Conservation (phyloP, 2,329 filamentous ascomycete species). For the Aspergillus fijiensis region DNA sequence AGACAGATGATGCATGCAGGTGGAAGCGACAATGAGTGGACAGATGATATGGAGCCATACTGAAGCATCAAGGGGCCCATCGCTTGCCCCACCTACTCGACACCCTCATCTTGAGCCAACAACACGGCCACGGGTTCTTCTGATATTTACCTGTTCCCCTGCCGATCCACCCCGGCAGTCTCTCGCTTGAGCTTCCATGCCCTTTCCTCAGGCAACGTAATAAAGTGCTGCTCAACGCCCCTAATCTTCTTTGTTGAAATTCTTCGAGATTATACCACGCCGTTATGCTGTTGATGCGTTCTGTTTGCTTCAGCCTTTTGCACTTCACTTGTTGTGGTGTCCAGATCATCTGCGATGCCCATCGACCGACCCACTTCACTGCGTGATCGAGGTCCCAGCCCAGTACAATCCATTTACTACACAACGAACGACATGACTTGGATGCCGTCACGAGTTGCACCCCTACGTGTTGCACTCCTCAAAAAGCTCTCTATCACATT, state of each 20-base stretch:
- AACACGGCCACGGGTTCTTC: slow-evolving; percentile 15
- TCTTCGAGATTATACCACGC: slow-evolving; percentile 25
- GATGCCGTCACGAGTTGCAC: neutral
- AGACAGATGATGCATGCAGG: slow-evolving; percentile 47
- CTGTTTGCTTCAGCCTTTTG: slow-evolving; percentile 19
- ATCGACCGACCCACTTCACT: slow-evolving; percentile 1
- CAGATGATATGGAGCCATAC: slow-evolving; percentile 50
- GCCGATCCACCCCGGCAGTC: slow-evolving; percentile 9
- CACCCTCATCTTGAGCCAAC: neutral
- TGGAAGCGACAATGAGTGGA: slow-evolving; percentile 56
- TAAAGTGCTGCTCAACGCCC: slow-evolving; percentile 6
- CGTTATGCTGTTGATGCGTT: slow-evolving; percentile 20
- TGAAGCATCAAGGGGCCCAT: slow-evolving; percentile 20
- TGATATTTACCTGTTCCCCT: neutral
- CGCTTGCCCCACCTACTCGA: neutral
- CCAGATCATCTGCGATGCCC: neutral
- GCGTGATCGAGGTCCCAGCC: neutral
- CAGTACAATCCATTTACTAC: neutral
- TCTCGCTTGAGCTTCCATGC: slow-evolving; percentile 10
- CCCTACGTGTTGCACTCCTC: neutral
- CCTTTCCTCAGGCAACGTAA: slow-evolving; percentile 4
- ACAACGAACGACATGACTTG: slow-evolving; percentile 7
- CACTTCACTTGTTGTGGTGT: neutral
- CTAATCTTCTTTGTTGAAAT: slow-evolving; percentile 32
- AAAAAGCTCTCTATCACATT: neutral